Conservation (phyloP, 306 rosid species). For the Castanospermum australe region DNA sequence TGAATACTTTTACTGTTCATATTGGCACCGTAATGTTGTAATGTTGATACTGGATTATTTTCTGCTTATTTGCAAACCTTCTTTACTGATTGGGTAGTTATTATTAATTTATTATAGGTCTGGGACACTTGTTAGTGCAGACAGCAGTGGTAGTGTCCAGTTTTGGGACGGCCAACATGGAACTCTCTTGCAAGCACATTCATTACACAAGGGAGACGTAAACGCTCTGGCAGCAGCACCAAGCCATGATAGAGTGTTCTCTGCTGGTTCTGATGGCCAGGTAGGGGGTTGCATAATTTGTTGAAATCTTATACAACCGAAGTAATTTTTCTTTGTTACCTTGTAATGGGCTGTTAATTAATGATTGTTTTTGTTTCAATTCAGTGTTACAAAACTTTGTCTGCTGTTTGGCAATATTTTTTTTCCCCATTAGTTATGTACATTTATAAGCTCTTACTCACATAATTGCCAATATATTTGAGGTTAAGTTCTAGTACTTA, state of each 20-base stretch:
- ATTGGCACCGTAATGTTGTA: background rate
- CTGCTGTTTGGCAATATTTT: background rate
- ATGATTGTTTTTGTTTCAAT: background rate
- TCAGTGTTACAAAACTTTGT: background rate
- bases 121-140: slow-evolving; percentile 96
- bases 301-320: background rate
- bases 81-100: slow-evolving; percentile 23
- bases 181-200: slow-evolving; percentile 75
- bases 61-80: slow-evolving; percentile 6
- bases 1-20: background rate
- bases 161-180: slow-evolving; percentile 91
- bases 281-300: slow-evolving; percentile 40
- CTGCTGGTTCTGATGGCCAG: slow-evolving; percentile 99
- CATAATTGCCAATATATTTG: background rate
- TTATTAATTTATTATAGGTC: slow-evolving; percentile 73
- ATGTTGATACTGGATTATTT: slow-evolving; percentile 4
- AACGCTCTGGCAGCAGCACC: slow-evolving; percentile 88
- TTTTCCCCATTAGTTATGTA: background rate
- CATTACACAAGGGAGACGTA: slow-evolving; percentile 86
- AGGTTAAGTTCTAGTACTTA: background rate
- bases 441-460: background rate
- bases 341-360: background rate
- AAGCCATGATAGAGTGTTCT: slow-evolving; percentile 75
- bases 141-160: slow-evolving; percentile 95
- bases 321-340: background rate